Percentiles rank a stretch among this genome's conserved stretches.
These are phyloP conservation scores for Climacium dendroides DNA, from an alignment of 225 moss, liverwort and hornwort species.

Conservation along the genomic window DNA sequence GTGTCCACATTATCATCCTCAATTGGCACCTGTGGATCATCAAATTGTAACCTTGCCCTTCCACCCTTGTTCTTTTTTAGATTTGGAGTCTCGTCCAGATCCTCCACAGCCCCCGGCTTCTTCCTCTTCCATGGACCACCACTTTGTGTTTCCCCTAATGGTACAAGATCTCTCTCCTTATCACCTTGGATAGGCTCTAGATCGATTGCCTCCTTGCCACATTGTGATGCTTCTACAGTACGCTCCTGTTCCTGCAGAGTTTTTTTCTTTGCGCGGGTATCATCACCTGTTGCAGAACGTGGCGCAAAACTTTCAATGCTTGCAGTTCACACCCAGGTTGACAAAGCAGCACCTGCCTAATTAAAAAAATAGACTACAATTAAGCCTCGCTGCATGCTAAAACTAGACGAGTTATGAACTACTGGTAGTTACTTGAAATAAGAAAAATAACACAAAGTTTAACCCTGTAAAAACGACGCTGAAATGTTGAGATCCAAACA, in stretches of 20 bases:
- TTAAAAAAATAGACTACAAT: not conserved
- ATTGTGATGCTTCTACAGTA: conserved; percentile 9
- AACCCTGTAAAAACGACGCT: not conserved
- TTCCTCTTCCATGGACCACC: conserved; percentile 46
- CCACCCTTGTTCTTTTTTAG: conserved; percentile 47
- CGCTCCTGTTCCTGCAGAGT: conserved; percentile 41
- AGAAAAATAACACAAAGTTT: not conserved
- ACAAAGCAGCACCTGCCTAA: not conserved
- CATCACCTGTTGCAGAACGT: conserved; percentile 48
- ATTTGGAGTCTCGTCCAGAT: conserved; percentile 36
- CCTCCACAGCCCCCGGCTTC: conserved; percentile 43
- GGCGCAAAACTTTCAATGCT: not conserved
- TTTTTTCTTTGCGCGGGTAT: conserved; percentile 45
- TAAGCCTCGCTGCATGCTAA: not conserved
- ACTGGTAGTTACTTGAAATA: not conserved
- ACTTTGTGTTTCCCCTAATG: conserved; percentile 13
- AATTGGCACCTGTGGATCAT: conserved; percentile 22
- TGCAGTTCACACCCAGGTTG: not conserved
- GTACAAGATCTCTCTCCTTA: conserved; percentile 10
- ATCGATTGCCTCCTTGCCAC: conserved; percentile 27
- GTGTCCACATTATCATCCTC: conserved; percentile 21
- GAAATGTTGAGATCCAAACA: not conserved
- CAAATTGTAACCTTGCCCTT: conserved; percentile 27
- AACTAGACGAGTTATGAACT: not conserved
- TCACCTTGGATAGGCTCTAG: conserved; percentile 17